Conservation (phyloP, 2,329 filamentous ascomycete genomes). For the Fusarium sp. region DNA sequence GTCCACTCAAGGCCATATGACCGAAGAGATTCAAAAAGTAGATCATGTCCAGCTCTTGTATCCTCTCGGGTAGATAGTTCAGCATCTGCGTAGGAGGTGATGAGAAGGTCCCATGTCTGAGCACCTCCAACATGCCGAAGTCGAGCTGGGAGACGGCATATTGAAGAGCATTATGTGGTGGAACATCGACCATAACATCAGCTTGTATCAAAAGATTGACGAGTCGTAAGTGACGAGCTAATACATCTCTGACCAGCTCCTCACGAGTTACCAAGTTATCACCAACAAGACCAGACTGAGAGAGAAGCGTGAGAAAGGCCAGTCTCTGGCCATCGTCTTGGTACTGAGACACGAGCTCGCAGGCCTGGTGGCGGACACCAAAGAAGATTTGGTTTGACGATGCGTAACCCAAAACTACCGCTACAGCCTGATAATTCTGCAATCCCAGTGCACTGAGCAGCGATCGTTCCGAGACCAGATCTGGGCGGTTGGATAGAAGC, state of each 20-base stretch:
- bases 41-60: background rate
- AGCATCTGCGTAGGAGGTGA: background rate
- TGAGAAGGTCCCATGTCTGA: background rate
- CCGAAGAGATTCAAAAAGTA: conserved; percentile 6
- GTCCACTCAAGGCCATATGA: background rate
- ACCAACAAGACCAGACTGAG: background rate
- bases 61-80: background rate
- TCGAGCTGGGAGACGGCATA: conserved; percentile 3
- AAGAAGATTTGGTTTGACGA: conserved; percentile 1
- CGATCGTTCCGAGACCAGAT: accelerated
- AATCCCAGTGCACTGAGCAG: background rate
- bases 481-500: background rate
- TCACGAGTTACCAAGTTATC: conserved; percentile 3
- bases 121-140: conserved; percentile 1
- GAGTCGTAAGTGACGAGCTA: background rate
- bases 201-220: conserved; percentile 1
- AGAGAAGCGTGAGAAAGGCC: background rate
- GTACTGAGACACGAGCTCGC: background rate
- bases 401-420: conserved; percentile 5
- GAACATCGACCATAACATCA: background rate
- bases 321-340: background rate
- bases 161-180: conserved; percentile 1
- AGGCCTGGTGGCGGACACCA: background rate
- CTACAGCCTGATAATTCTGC: background rate
- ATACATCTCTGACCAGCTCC: conserved; percentile 1